phyloP scores from a whole-genome alignment of 805 yeast species.

The Candida nemodendra region DNA sequence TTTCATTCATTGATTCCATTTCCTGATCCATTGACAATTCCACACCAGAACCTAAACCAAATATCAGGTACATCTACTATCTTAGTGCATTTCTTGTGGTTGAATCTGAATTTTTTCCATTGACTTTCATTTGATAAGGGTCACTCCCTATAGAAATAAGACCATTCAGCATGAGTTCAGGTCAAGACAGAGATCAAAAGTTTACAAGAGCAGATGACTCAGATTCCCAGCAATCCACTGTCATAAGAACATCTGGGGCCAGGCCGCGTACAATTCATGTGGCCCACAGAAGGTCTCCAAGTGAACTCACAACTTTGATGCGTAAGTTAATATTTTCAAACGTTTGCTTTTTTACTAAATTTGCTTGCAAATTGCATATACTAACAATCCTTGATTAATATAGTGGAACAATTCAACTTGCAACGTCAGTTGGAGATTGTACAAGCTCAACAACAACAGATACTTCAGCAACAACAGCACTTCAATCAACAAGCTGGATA shows the following conservation, averaged over 20 bases:
- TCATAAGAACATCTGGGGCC: conserved; percentile 32
- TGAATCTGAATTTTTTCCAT: too few species aligned
- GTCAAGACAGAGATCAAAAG: conserved; percentile 11
- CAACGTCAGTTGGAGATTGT: conserved; percentile 92
- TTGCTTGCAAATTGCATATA: background rate
- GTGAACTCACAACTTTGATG: conserved; percentile 90
- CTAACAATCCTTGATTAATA: conserved; percentile 12
- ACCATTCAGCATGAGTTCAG: conserved; percentile 15
- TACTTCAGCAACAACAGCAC: conserved; percentile 68
- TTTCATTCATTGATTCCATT: too few species aligned
- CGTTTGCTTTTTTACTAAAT: background rate
- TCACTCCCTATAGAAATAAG: too few species aligned
- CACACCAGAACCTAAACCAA: too few species aligned
- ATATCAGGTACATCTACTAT: too few species aligned
- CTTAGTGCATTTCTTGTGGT: too few species aligned
- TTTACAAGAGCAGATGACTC: conserved; percentile 10
- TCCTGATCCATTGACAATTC: too few species aligned
- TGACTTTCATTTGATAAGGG: too few species aligned
- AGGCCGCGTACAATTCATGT: conserved; percentile 71
- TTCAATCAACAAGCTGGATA: conserved; percentile 29
- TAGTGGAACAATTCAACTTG: conserved; percentile 78
- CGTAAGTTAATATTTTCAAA: conserved; percentile 42
- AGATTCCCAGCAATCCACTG: conserved; percentile 29
- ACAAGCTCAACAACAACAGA: conserved; percentile 89
- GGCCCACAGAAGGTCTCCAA: conserved; percentile 97